Evolutionary conservation across 2,329 filamentous ascomycete genomes (phyloP), one percentile per base, ranked within the genome.

Genomic region (Lasiodiplodia citricola): DNA sequence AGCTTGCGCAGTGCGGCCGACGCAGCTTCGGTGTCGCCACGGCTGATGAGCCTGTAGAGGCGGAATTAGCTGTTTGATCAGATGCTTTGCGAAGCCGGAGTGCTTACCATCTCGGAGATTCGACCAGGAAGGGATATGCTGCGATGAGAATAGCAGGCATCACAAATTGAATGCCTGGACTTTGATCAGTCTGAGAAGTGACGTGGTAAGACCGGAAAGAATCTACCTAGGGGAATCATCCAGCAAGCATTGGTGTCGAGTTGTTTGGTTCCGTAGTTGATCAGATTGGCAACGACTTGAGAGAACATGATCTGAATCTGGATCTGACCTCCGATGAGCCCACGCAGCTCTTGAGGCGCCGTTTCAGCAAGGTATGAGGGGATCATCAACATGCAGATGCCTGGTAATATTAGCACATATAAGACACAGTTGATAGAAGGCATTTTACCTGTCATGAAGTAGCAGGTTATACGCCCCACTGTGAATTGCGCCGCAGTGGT

Each of bases 291-390:
- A 11, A 66, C 25, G 5, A 66, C 63, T 16, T 66, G 63, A 4
- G 63, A 66, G 51, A 66, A 66, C 63, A 66, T 66, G 51, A 66
- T 66, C 51, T 66, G 63, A 18, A 66, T 66, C 21, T 66, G 63
- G n/a, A 66, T 56, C 38, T 66, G 63, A 10, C 63, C 63, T 35
- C 63, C 63, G 21, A 66, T 66, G 35, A 66, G 51, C 16, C 63
- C 63, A 16, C 63, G 63, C 14, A 66, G 37, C 23, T 66, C 51
- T 38, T 66, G 63, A 2, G 63, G 63, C 4, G 63, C 63, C 16
- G 63, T 66, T n/a, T 66, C 63, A n/a, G 63, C 63, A n/a, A 66
- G 51, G 35, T 66, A 66, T 13, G 63, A 66, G 8, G 63, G 63
- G 51, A 66, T 66, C 63, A 66, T 66, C 35, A 66, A 37, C 63